Base-by-base conservation (phyloP, 495 filamentous ascomycete species). In the Penicillium fimorum region DNA sequence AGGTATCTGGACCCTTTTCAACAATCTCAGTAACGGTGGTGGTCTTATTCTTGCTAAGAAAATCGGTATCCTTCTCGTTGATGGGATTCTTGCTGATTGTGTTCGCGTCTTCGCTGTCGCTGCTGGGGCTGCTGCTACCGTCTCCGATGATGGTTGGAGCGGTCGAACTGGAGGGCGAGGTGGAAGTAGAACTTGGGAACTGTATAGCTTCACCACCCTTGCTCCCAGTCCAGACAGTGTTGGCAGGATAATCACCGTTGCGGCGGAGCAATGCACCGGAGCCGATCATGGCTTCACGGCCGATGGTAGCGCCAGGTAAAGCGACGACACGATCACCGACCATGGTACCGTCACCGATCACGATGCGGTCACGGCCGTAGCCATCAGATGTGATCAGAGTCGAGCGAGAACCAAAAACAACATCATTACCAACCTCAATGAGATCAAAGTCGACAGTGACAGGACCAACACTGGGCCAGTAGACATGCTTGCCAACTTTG, bases 381-480 rank as follows among this genome's bases (percentile, higher is more conserved):
- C 66, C 73, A 64, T 80, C 76, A 0, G 71, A 71, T 5, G 77
- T 79, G 30, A 78, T 57, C 3, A 80, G 47, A 37, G 73, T 70
- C 4, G 74, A 70, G 3, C 76, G 70, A 18, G 76, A 78, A 5
- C 77, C 76, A 30, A 78, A 74, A 27, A 80, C 72, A 53, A 79
- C 76, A 62, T 79, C 68, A 55, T 78, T 70, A 5, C 77, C 77
- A 50, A 79, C 59, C 20, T 78, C 71, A n/a, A 79, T 53, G 1
- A 79, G 58, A 43, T 76, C 70, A 41, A 76, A 78, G 30, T 79
- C 76, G 15, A 72, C 68, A 17, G 78, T 68, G 0, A 66, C 59
- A 0, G 75, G 77, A 8, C 77, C 77, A 22, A 70, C 76, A 33
- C 75, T 74, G 2, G 77, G 77, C 77, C 77, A 80, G 60, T 80